Evolutionary conservation across 495 filamentous ascomycete species (phyloP).

Genomic region (Aspergillus diversus): DNA sequence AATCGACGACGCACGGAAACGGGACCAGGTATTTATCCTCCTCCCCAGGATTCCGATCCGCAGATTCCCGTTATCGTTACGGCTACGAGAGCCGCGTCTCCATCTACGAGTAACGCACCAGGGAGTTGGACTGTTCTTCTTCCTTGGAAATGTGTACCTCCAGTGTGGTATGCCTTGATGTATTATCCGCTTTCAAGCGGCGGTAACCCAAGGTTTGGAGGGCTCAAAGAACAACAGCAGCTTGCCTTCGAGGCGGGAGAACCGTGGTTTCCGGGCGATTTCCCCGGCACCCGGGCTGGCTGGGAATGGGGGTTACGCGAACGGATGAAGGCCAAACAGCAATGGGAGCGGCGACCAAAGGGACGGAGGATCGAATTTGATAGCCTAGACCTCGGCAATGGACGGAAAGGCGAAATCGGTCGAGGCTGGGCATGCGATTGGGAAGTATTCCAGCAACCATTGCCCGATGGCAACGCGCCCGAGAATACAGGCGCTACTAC

Average conservation of each 20-base stretch:
- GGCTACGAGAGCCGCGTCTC: slow-evolving; percentile 53
- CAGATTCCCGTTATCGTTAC: slow-evolving; percentile 78
- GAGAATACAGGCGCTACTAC: slow-evolving; percentile 14
- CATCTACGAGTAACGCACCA: slow-evolving; percentile 50
- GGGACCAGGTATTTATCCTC: slow-evolving; percentile 64
- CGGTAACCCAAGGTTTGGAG: slow-evolving; percentile 79
- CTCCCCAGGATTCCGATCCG: slow-evolving; percentile 69
- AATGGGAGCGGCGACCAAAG: slow-evolving; percentile 82
- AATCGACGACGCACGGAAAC: slow-evolving; percentile 78
- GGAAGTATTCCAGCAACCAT: slow-evolving; percentile 59
- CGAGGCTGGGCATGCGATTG: slow-evolving; percentile 88
- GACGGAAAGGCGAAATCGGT: slow-evolving; percentile 82
- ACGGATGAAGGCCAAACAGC: slow-evolving; percentile 58
- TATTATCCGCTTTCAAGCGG: slow-evolving; percentile 82
- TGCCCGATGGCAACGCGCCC: slow-evolving; percentile 17
- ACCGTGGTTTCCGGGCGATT: slow-evolving; percentile 89
- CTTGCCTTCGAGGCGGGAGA: slow-evolving; percentile 77
- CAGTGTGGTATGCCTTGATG: slow-evolving; percentile 87
- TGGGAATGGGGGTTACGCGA: slow-evolving; percentile 74
- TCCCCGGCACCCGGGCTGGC: slow-evolving; percentile 80
- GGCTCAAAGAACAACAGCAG: slow-evolving; percentile 78
- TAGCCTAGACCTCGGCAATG: slow-evolving; percentile 72
- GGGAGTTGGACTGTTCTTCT: slow-evolving; percentile 84
- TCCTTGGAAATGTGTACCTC: slow-evolving; percentile 88
- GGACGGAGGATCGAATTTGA: slow-evolving; percentile 79